These are phyloP conservation scores for Fusarium pseudoanthophilum DNA, from an alignment of 2,329 filamentous ascomycete species.

Conservation along the genomic window DNA sequence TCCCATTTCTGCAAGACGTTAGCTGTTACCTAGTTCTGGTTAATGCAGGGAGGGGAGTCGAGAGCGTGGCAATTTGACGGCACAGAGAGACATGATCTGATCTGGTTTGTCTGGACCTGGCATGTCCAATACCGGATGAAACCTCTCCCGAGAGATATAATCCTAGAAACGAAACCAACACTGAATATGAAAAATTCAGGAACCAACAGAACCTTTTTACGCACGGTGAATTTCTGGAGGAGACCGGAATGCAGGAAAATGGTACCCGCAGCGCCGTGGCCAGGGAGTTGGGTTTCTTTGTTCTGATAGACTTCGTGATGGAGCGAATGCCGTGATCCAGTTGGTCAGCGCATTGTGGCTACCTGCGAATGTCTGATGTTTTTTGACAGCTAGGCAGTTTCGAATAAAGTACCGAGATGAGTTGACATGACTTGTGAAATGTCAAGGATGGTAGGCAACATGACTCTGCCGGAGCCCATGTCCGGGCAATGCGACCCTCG, in stretches of 20 bases:
- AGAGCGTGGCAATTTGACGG: slow-evolving; percentile 14
- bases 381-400: slow-evolving; percentile 5
- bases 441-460: not conserved
- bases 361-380: not conserved
- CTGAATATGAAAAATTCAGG: not conserved
- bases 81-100: slow-evolving; percentile 29
- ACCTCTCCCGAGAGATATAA: not conserved
- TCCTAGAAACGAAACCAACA: slow-evolving; percentile 10
- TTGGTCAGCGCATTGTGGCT: slow-evolving; percentile 21
- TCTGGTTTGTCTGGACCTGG: not conserved
- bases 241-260: slow-evolving; percentile 8
- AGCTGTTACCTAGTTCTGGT: not conserved
- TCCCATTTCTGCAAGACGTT: not conserved
- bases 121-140: slow-evolving; percentile 5
- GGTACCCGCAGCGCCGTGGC: slow-evolving; percentile 26
- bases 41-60: slow-evolving; percentile 14
- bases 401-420: slow-evolving; percentile 2
- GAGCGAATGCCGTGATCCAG: not conserved
- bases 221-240: not conserved
- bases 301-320: slow-evolving; percentile 19
- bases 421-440: slow-evolving; percentile 13
- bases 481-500: slow-evolving; percentile 17
- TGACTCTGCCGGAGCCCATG: slow-evolving; percentile 23
- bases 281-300: slow-evolving; percentile 32
- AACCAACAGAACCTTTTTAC: slow-evolving; percentile 22